Evolutionary conservation across 2,329 filamentous ascomycete species (phyloP).

Genomic region (Diaporthe destruens): DNA sequence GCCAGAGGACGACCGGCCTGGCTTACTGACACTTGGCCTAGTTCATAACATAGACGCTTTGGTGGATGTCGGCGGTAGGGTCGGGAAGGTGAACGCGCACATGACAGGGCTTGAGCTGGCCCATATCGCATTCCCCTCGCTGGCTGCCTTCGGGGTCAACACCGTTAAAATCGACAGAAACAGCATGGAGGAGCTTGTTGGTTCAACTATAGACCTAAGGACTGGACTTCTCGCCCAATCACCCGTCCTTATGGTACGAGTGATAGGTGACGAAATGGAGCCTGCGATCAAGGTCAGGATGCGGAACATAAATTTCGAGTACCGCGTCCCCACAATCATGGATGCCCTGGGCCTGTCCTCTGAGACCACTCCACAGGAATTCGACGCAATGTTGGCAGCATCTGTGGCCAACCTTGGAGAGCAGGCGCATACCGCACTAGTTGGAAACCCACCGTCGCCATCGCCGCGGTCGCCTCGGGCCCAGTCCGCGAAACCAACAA

Average conservation of each 20-base stretch:
- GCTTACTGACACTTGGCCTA: slow-evolving; percentile 80
- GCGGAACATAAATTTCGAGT: slow-evolving; percentile 87
- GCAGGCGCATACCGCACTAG: slow-evolving; percentile 66
- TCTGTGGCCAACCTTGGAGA: slow-evolving; percentile 84
- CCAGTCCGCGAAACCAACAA: slow-evolving; percentile 66
- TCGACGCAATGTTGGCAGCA: slow-evolving; percentile 80
- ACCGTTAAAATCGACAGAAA: slow-evolving; percentile 74
- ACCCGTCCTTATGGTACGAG: slow-evolving; percentile 84
- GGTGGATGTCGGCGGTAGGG: slow-evolving; percentile 73
- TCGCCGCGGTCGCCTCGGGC: slow-evolving; percentile 43
- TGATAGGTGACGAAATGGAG: slow-evolving; percentile 95
- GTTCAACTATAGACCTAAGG: slow-evolving; percentile 56
- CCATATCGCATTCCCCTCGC: slow-evolving; percentile 86
- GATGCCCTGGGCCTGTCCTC: slow-evolving; percentile 79
- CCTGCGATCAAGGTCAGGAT: slow-evolving; percentile 90
- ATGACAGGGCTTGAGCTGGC: slow-evolving; percentile 76
- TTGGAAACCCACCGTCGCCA: slow-evolving; percentile 46
- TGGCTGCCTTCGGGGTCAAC: slow-evolving; percentile 82
- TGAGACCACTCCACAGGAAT: slow-evolving; percentile 76
- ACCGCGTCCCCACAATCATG: slow-evolving; percentile 86
- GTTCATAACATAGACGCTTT: slow-evolving; percentile 73
- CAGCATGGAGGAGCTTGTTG: slow-evolving; percentile 77
- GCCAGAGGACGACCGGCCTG: slow-evolving; percentile 94
- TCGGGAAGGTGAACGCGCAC: slow-evolving; percentile 74
- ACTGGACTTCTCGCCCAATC: slow-evolving; percentile 44